These are phyloP conservation scores for Naganishia sp. DNA, from an alignment of 1,284 basidiomycete genomes.

Conservation along the genomic window DNA sequence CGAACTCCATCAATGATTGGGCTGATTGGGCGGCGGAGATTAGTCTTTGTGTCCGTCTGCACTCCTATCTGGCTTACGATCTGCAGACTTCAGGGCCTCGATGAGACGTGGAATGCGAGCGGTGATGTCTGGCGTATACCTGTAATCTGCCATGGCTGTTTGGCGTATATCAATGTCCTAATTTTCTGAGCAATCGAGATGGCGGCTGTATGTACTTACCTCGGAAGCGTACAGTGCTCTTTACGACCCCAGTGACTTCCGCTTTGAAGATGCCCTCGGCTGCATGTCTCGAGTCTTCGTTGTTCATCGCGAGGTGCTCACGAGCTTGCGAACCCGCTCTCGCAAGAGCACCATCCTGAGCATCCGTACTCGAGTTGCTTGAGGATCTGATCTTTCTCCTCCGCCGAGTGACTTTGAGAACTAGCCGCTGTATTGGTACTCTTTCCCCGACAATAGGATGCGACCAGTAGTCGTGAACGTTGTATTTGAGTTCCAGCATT, in stretches of 20 bases:
- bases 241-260: slow-evolving; percentile 71
- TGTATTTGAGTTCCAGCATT: slow-evolving; percentile 72
- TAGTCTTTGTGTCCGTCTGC: not conserved
- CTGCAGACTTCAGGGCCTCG: slow-evolving; percentile 70
- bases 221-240: slow-evolving; percentile 84
- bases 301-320: not conserved
- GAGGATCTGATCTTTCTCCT: slow-evolving; percentile 50
- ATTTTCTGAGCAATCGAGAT: not conserved
- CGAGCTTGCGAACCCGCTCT: slow-evolving; percentile 34
- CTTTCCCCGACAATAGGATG: slow-evolving; percentile 80
- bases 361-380: slow-evolving; percentile 25
- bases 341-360: not conserved
- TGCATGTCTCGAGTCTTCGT: slow-evolving; percentile 10
- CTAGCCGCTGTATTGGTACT: slow-evolving; percentile 70
- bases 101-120: slow-evolving; percentile 72
- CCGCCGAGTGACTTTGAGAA: slow-evolving; percentile 75
- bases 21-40: slow-evolving; percentile 56
- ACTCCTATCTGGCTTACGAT: slow-evolving; percentile 60
- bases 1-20: slow-evolving; percentile 68
- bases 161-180: not conserved
- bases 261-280: slow-evolving; percentile 73
- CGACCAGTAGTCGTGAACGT: slow-evolving; percentile 69
- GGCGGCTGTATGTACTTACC: slow-evolving; percentile 59
- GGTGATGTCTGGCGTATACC: slow-evolving; percentile 71
- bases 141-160: slow-evolving; percentile 86